Percentiles rank a stretch among this genome's conserved stretches.
phyloP scores from a whole-genome alignment of 2,329 filamentous ascomycete species.

The Fusarium kyushuense region DNA sequence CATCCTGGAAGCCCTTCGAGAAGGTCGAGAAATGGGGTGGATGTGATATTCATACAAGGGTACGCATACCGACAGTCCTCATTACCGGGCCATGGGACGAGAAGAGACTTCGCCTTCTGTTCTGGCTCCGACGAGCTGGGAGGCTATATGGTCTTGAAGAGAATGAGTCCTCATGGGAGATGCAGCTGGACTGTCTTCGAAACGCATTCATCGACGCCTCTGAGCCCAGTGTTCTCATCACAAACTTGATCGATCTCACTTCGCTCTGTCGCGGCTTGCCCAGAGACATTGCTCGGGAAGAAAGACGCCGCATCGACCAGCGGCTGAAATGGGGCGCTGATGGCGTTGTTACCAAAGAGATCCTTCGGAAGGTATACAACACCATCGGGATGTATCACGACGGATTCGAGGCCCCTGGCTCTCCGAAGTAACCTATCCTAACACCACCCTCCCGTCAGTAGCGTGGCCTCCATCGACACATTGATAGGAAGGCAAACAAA shows the following conservation, averaged over 20 bases:
- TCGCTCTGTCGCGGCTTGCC: constrained; percentile 49
- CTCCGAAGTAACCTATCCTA: constrained; percentile 3
- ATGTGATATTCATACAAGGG: constrained; percentile 55
- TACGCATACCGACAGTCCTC: constrained; percentile 56
- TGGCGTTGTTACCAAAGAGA: constrained; percentile 33
- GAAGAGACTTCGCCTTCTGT: constrained; percentile 56
- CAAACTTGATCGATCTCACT: constrained; percentile 50
- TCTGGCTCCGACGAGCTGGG: constrained; percentile 60
- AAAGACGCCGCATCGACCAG: constrained; percentile 44
- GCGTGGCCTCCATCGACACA: background rate
- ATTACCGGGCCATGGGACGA: constrained; percentile 59
- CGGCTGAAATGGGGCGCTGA: constrained; percentile 52
- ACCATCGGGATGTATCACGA: constrained; percentile 38
- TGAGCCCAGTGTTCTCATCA: constrained; percentile 47
- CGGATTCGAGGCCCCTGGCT: constrained; percentile 14
- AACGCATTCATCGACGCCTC: constrained; percentile 51
- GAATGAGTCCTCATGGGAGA: constrained; percentile 56
- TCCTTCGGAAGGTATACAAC: constrained; percentile 45
- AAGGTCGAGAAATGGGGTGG: constrained; percentile 41
- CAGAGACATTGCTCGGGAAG: constrained; percentile 47
- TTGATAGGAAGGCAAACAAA: background rate
- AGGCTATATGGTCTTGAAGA: constrained; percentile 46
- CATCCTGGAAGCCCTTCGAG: constrained; percentile 42
- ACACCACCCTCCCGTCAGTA: background rate
- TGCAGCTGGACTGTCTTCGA: constrained; percentile 53